Base-by-base conservation (phyloP, 495 filamentous ascomycete genomes). In the Friedmanniomyces simplex region DNA sequence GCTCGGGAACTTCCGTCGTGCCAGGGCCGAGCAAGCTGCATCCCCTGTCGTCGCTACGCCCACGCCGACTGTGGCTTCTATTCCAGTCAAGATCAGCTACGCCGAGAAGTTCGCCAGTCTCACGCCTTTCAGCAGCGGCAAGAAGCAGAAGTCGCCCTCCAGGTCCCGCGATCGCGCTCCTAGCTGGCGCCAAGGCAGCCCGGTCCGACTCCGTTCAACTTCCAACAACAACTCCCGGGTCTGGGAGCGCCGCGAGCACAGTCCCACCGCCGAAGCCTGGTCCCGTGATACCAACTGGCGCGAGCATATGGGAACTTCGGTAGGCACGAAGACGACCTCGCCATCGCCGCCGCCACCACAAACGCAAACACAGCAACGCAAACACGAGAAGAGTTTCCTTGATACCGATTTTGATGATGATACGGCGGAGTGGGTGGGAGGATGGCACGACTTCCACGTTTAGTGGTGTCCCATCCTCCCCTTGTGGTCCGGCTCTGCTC, bases 361-460 rank as follows among this genome's bases (percentile, higher is more conserved):
- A 7, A 34, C 28, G 42, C 43, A 43, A 4, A 22, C 20, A 18
- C 55, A 57, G 37, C 43, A 57, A 50, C 21, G 37, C 55, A 57
- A 25, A 32, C 51, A 41, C 18, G 50, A 61, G 59, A 61, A 57
- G 47, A 52, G 25, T 55, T 62, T 56, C 52, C 47, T 59, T 50
- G 45, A 56, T 51, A 12, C 67, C 64, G 67, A 68, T 71, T 66
- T 66, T 73, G 59, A 73, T 28, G 70, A 71, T 63, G 74, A 83
- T 67, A 86, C 67, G 82, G 83, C 65, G 24, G 88, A 91, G 77
- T 90, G 89, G 79, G 87, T 95, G 79, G 90, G 88, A 74, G 87
- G 83, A 70, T 93, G 87, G 86, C 79, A 86, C 65, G 82, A 87
- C 73, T 70, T 73, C 70, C 72, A 74, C 50, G 20, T 50, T 10